Conservation (phyloP, 441 rosid genomes). For the Lepidium campestre region DNA sequence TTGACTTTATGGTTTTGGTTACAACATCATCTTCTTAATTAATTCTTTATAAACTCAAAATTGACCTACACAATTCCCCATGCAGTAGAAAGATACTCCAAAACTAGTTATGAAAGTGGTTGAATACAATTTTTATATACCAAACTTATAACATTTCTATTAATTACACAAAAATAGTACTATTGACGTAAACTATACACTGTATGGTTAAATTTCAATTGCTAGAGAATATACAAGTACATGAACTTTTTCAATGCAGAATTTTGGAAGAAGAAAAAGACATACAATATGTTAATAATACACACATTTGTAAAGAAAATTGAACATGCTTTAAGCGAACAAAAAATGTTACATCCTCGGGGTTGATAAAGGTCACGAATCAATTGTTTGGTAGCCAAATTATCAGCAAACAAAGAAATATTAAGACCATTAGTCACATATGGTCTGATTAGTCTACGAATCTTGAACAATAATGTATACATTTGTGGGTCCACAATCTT, state of each 20-base stretch:
- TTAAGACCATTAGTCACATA: not conserved
- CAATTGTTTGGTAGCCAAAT: conserved; percentile 2
- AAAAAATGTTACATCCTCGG: not conserved
- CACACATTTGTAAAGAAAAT: not conserved
- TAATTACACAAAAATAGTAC: not conserved
- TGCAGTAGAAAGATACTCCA: not conserved
- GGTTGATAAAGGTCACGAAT: not conserved
- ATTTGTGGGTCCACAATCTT: not conserved
- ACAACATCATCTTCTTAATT: not conserved
- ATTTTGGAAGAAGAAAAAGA: not conserved
- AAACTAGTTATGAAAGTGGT: not conserved
- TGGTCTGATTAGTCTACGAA: not conserved
- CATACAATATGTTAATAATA: not conserved
- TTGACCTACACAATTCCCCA: not conserved
- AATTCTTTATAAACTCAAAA: not conserved
- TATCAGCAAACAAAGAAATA: not conserved
- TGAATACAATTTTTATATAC: not conserved
- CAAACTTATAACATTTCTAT: not conserved
- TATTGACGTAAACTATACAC: not conserved
- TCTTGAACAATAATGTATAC: not conserved
- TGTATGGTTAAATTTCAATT: not conserved
- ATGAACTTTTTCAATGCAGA: not conserved
- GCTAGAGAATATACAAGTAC: not conserved
- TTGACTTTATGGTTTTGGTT: not conserved
- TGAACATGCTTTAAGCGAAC: not conserved